These are phyloP conservation scores for Candida caryicola DNA, from an alignment of 805 yeast genomes.

Conservation along the genomic window DNA sequence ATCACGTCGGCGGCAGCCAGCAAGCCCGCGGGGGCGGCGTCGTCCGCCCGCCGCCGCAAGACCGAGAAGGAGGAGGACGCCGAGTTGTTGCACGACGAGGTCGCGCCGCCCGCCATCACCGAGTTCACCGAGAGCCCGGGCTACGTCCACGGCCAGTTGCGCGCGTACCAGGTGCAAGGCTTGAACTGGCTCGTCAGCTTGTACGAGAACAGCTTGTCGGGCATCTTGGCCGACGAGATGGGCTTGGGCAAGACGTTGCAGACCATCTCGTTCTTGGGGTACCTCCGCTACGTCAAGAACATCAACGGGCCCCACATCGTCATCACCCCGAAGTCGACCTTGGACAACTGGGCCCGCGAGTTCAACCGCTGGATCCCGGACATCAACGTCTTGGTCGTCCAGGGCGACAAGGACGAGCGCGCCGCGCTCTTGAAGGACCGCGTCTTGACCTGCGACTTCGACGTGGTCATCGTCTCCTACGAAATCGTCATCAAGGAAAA, in stretches of 20 bases:
- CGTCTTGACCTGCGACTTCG: slow-evolving; percentile 61
- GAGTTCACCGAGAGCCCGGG: slow-evolving; percentile 53
- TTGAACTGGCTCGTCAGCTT: slow-evolving; percentile 73
- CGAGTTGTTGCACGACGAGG: slow-evolving; percentile 61
- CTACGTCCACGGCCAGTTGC: slow-evolving; percentile 54
- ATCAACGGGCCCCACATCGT: slow-evolving; percentile 72
- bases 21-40: slow-evolving; percentile 11
- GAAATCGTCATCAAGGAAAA: slow-evolving; percentile 78
- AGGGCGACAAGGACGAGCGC: slow-evolving; percentile 73
- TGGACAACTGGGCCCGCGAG: slow-evolving; percentile 80
- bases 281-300: slow-evolving; percentile 57
- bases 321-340: slow-evolving; percentile 75
- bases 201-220: slow-evolving; percentile 65
- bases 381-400: slow-evolving; percentile 63
- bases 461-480: slow-evolving; percentile 68
- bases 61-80: slow-evolving; percentile 80
- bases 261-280: slow-evolving; percentile 74
- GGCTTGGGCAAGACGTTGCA: slow-evolving; percentile 81
- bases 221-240: slow-evolving; percentile 84
- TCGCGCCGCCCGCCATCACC: slow-evolving; percentile 28
- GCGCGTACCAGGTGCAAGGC: slow-evolving; percentile 80
- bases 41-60: slow-evolving; percentile 51
- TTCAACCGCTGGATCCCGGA: slow-evolving; percentile 80
- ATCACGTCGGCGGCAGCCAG: slow-evolving; percentile 19
- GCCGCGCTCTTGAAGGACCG: slow-evolving; percentile 48